Percentiles rank a stretch among this genome's conserved stretches.
These are phyloP conservation scores for Pisolithus albus DNA, from an alignment of 768 basidiomycete genomes.

Conservation along the genomic window DNA sequence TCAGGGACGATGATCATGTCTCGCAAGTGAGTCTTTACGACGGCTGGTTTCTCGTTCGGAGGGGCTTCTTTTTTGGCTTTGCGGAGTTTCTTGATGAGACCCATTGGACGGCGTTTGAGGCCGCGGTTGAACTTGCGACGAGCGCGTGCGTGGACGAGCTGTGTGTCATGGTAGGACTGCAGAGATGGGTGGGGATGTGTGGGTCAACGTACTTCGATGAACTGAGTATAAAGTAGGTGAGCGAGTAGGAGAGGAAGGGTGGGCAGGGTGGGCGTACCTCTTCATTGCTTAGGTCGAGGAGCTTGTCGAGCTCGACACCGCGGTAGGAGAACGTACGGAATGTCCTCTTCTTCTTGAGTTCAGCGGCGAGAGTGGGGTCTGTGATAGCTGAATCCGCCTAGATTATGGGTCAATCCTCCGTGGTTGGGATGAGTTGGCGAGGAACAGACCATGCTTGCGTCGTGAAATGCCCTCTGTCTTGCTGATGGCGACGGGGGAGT, in stretches of 20 bases:
- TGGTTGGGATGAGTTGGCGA: not conserved
- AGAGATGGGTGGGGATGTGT: conserved; percentile 2
- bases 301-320: conserved; percentile 96
- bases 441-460: conserved; percentile 29
- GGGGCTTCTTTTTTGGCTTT: conserved; percentile 99
- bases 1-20: conserved; percentile 99
- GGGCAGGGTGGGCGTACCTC: conserved; percentile 50
- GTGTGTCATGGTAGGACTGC: not conserved
- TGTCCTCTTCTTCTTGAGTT: conserved; percentile 96
- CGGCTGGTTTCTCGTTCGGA: conserved; percentile 96
- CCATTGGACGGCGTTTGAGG: conserved; percentile 97
- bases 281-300: conserved; percentile 93
- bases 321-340: conserved; percentile 99
- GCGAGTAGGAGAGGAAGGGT: not conserved
- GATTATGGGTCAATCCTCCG: not conserved
- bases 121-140: conserved; percentile 98
- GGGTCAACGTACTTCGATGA: conserved; percentile 60
- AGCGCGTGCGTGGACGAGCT: conserved; percentile 98
- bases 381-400: conserved; percentile 81
- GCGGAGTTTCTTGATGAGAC: conserved; percentile 98
- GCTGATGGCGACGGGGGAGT: conserved; percentile 12
- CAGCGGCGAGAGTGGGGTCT: conserved; percentile 90
- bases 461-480: conserved; percentile 19
- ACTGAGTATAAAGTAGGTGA: conserved; percentile 33
- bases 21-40: conserved; percentile 98